phyloP scores from a whole-genome alignment of 306 rosid genomes.

The Quercus parvula region DNA sequence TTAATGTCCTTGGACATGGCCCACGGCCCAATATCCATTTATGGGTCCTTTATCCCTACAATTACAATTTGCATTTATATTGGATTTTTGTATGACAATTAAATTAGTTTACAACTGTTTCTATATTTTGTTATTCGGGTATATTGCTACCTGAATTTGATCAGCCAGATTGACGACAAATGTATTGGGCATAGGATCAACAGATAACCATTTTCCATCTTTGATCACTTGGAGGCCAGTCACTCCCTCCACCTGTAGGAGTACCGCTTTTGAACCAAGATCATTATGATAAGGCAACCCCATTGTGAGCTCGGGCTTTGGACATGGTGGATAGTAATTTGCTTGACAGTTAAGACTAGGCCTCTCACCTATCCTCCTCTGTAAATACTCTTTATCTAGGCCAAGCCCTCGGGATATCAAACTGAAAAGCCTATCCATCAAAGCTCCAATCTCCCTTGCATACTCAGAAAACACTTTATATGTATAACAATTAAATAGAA shows the following conservation, averaged over 20 bases:
- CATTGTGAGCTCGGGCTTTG: constrained; percentile 17
- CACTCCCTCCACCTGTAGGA: constrained; percentile 13
- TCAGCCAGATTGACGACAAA: constrained; percentile 16
- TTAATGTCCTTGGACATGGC: no score
- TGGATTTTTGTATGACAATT: no score
- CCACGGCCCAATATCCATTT: no score
- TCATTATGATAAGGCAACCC: constrained; percentile 12
- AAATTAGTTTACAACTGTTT: no score
- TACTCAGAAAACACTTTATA: constrained; percentile 41
- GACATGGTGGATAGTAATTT: constrained; percentile 25
- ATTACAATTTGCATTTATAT: no score
- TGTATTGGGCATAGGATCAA: constrained; percentile 20
- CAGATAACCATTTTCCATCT: constrained; percentile 8
- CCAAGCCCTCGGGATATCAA: constrained; percentile 49
- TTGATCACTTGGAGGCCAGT: constrained; percentile 1
- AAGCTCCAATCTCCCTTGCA: constrained; percentile 38
- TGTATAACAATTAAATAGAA: not conserved
- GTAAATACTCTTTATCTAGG: constrained; percentile 27
- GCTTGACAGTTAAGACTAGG: constrained; percentile 18
- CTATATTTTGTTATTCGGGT: no score
- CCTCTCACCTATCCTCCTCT: constrained; percentile 31
- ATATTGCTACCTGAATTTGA: constrained; percentile 14
- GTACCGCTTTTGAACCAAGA: not conserved
- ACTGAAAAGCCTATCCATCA: constrained; percentile 34
- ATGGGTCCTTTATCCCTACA: no score